These are phyloP conservation scores for Calonectria fujianensis DNA, from an alignment of 2,329 filamentous ascomycete genomes.

Conservation along the genomic window DNA sequence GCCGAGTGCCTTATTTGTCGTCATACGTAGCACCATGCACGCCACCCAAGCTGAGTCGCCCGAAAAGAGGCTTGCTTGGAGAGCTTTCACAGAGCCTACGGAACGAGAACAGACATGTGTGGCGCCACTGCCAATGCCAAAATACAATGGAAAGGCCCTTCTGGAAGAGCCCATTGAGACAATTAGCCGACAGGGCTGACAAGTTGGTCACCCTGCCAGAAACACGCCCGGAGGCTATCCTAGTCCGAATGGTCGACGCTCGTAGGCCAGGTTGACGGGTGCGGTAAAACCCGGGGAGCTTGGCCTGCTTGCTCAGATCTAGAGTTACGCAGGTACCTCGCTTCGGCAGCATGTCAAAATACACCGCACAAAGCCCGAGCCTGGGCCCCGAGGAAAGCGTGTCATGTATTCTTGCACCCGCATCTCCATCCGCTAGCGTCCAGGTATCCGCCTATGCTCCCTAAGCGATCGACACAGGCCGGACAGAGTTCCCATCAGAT, in stretches of 20 bases:
- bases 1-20: slow-evolving; percentile 26
- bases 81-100: slow-evolving; percentile 2
- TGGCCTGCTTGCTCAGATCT: slow-evolving; percentile 42
- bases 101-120: neutral
- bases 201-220: slow-evolving; percentile 25
- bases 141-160: neutral
- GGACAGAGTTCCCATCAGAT: slow-evolving; percentile 46
- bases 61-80: slow-evolving; percentile 3
- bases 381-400: neutral
- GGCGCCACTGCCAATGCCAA: slow-evolving; percentile 2
- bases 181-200: slow-evolving; percentile 35
- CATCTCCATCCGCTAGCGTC: accelerated
- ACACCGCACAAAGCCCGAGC: slow-evolving; percentile 1
- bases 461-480: slow-evolving; percentile 22
- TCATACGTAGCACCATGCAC: slow-evolving; percentile 32
- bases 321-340: slow-evolving; percentile 47
- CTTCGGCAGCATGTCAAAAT: neutral
- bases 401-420: neutral
- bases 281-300: slow-evolving; percentile 24
- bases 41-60: slow-evolving; percentile 20
- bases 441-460: slow-evolving; percentile 46
- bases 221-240: slow-evolving; percentile 39
- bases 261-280: slow-evolving; percentile 43
- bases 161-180: slow-evolving; percentile 8
- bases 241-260: slow-evolving; percentile 41